Evolutionary conservation across 177 flowering plant genomes (phyloP).

Genomic region (Tripterygium wilfordii): DNA sequence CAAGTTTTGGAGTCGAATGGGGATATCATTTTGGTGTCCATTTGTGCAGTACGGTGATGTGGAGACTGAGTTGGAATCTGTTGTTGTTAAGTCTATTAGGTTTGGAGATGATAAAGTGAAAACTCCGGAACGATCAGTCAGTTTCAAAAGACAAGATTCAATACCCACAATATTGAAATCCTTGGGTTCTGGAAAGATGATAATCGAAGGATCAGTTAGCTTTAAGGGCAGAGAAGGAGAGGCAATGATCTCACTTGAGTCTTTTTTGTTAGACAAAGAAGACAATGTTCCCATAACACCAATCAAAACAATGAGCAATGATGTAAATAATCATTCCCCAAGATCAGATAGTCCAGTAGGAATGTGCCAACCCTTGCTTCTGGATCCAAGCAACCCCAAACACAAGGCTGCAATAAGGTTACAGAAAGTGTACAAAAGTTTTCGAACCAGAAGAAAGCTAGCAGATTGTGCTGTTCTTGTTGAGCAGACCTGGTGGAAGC

Average conservation of each 20-base stretch:
- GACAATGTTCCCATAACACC: conserved; percentile 13
- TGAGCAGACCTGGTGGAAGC: conserved; percentile 90
- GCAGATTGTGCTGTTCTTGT: conserved; percentile 98
- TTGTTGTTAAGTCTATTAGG: conserved; percentile 65
- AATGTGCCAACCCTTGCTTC: conserved; percentile 8
- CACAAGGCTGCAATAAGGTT: conserved; percentile 80
- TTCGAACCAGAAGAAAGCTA: conserved; percentile 81
- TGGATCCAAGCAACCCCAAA: conserved; percentile 38
- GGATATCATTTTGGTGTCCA: conserved; percentile 65
- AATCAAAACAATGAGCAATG: conserved; percentile 7
- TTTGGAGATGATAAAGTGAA: conserved; percentile 45
- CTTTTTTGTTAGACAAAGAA: conserved; percentile 25
- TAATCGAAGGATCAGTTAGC: conserved; percentile 65
- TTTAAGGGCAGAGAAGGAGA: conserved; percentile 38
- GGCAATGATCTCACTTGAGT: conserved; percentile 34
- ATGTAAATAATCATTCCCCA: conserved; percentile 9
- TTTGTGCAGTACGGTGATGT: conserved; percentile 38
- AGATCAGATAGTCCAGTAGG: conserved; percentile 18
- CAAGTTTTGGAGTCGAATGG: conserved; percentile 42
- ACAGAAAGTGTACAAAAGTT: conserved; percentile 99
- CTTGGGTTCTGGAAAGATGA: conserved; percentile 47
- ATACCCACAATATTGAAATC: conserved; percentile 53
- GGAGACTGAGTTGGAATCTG: conserved; percentile 43
- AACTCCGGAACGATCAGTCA: conserved; percentile 47
- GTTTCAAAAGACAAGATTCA: conserved; percentile 45